Conservation (phyloP, 2,329 filamentous ascomycete species). For the Clonostachys rosea region DNA sequence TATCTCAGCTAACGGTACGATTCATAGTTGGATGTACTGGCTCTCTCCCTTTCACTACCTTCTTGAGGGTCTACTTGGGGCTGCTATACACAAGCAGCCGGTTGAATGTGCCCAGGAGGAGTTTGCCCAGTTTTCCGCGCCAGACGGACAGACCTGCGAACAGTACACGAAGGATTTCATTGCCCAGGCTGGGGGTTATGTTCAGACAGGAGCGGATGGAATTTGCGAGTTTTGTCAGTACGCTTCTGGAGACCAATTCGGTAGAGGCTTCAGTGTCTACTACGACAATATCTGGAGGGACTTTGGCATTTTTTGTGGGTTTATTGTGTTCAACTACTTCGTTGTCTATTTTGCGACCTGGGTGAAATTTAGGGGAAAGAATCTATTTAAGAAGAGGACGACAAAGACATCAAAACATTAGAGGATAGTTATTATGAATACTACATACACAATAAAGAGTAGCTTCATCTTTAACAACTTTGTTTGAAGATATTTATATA, state of each 20-base stretch:
- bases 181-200: constrained; percentile 52
- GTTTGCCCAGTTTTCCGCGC: constrained; percentile 55
- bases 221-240: constrained; percentile 63
- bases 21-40: constrained; percentile 53
- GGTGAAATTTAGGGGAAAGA: constrained; percentile 30
- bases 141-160: constrained; percentile 54
- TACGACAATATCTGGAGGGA: constrained; percentile 60
- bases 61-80: constrained; percentile 55
- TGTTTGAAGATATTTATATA: no score
- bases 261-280: constrained; percentile 53
- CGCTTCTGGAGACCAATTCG: constrained; percentile 55
- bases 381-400: constrained; percentile 23
- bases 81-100: constrained; percentile 46
- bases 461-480: no score
- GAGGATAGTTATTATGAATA: no score
- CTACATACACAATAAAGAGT: no score
- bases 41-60: constrained; percentile 66
- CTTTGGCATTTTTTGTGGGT: constrained; percentile 61
- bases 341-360: constrained; percentile 31
- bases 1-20: no score
- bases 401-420: constrained; percentile 8
- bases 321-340: constrained; percentile 57
- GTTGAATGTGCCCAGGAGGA: constrained; percentile 52
- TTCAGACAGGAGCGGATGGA: constrained; percentile 47
- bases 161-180: constrained; percentile 53